These are phyloP conservation scores for Xylaria bambusicola DNA, from an alignment of 495 filamentous ascomycete genomes.

Conservation along the genomic window DNA sequence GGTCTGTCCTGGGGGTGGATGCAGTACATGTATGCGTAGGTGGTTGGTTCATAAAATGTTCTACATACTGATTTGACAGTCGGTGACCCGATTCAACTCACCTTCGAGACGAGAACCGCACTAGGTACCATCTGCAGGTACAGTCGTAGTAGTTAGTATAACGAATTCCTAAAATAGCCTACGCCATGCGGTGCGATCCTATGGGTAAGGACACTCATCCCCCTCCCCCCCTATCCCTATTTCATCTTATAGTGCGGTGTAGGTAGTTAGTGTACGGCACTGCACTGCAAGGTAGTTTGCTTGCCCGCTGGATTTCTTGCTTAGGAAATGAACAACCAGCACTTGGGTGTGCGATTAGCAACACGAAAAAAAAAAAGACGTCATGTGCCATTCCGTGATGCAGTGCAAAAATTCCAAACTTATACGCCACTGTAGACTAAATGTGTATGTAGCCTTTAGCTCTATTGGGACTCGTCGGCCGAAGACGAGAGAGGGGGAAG, in stretches of 20 bases:
- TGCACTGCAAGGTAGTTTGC: conserved; percentile 10
- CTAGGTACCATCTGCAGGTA: neutral
- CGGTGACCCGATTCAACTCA: conserved; percentile 11
- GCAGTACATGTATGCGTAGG: neutral
- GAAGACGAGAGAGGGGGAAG: neutral
- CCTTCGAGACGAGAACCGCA: neutral
- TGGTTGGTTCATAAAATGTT: neutral
- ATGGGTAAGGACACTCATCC: conserved; percentile 12
- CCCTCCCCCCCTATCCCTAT: neutral
- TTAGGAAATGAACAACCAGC: neutral
- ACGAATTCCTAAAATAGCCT: conserved; percentile 18
- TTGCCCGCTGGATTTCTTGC: neutral
- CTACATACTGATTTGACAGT: too few relatives aligned
- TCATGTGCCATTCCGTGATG: neutral
- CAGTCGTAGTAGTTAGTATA: too few relatives aligned
- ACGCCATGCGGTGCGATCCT: neutral
- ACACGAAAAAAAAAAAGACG: too few relatives aligned
- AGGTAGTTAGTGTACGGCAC: too few relatives aligned
- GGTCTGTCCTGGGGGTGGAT: neutral
- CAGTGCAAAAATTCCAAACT: too few relatives aligned
- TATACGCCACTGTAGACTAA: too few relatives aligned
- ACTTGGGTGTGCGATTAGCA: conserved; percentile 11
- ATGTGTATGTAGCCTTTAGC: too few relatives aligned
- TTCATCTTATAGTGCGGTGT: too few relatives aligned
- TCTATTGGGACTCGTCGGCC: neutral